Evolutionary conservation across 768 basidiomycete species (phyloP), one percentile per base, ranked within the genome.

Genomic region (Porphyrellus cyaneotinctus): DNA sequence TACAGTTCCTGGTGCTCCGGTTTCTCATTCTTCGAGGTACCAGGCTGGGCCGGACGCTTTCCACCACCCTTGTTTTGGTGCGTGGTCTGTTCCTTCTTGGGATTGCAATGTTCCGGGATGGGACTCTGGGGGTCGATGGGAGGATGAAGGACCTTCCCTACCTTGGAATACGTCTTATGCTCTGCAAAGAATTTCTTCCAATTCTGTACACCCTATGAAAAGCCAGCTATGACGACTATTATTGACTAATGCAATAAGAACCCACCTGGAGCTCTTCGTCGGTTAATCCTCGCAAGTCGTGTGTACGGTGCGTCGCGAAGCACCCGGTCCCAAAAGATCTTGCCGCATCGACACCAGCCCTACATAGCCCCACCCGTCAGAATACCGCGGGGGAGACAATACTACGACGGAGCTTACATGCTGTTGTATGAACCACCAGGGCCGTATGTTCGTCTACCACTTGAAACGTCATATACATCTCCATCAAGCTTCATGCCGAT

Each of bases 311-410:
- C 5, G 82, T 82, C 61, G 83, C 78, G 75, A 97, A 97, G 68
- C 95, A 98, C 11, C 94, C 94, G 3, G 95, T 98, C 41, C 81
- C 91, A 69, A 92, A 98, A 0, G 94, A 88, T 59, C 95, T 77
- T 24, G 91, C 88, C n/a, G 91, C 92, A 69, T 97, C 94, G 47
- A 79, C 70, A 13, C 95, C 94, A 57, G 91, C 85, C 71, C 89
- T 80, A 58, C 78, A 62, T 33, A 55, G 51, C 56, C 49, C 56
- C 46, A 51, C 62, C 41, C 47, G 58, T 67, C 61, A 50, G 55
- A 51, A 64, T 52, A 50, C 62, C 57, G 62, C 57, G 54, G 56
- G 58, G 43, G 39, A 45, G 22, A 49, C 3, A 32, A 37, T n/a
- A 38, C 38, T 28, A n/a, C 23, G 39, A 50, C n/a, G 22, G 41